phyloP scores from a whole-genome alignment of 2,329 filamentous ascomycete genomes.

The Coniochaeta sp. region DNA sequence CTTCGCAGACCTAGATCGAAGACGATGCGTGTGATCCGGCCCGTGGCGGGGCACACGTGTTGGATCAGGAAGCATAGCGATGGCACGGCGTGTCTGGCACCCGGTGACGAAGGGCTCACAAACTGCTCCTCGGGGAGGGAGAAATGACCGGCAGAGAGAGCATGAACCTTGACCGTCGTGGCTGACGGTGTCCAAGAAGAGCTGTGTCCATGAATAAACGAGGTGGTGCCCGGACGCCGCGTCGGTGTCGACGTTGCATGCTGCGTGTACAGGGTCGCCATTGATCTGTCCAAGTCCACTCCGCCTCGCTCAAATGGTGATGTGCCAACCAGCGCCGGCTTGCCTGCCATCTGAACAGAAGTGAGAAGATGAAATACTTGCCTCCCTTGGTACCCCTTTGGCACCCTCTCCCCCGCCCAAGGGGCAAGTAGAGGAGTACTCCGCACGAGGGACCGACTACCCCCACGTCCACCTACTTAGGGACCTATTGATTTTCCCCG shows the following conservation, averaged over 20 bases:
- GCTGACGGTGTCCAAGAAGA: background rate
- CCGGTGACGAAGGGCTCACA: slow-evolving; percentile 28
- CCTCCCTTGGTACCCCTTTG: background rate
- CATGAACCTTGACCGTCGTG: slow-evolving; percentile 9
- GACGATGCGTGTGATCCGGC: slow-evolving; percentile 26
- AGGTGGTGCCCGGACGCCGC: background rate
- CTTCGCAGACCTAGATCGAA: slow-evolving; percentile 44
- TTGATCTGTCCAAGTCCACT: background rate
- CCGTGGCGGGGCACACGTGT: slow-evolving; percentile 22
- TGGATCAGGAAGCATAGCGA: slow-evolving; percentile 42
- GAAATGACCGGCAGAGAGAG: slow-evolving; percentile 21
- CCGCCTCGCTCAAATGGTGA: background rate
- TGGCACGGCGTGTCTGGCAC: slow-evolving; percentile 35
- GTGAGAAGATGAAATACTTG: background rate
- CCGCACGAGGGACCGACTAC: background rate
- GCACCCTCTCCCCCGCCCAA: background rate
- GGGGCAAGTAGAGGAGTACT: background rate
- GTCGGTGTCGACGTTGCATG: background rate
- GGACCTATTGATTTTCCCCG: background rate
- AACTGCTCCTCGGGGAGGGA: slow-evolving; percentile 35
- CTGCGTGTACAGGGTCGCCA: background rate
- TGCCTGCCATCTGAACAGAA: background rate
- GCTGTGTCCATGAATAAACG: background rate
- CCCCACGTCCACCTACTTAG: background rate
- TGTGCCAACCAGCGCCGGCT: background rate